Percentiles rank a stretch among this genome's conserved stretches.
phyloP scores from a whole-genome alignment of 2,329 filamentous ascomycete genomes.

The Gnomoniopsis sp. region DNA sequence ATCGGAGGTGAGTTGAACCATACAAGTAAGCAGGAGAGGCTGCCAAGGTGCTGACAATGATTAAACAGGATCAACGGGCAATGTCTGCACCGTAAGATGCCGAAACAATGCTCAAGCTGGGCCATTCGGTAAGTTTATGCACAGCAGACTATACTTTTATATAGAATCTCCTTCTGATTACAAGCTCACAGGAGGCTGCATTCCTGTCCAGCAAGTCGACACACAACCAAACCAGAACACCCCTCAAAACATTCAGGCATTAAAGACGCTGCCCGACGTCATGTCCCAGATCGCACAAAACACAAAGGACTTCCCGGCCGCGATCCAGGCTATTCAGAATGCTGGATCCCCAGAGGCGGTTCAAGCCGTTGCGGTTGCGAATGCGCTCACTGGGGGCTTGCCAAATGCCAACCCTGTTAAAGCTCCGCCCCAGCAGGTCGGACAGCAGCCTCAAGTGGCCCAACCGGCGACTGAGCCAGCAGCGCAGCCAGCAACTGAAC shows the following conservation, averaged over 20 bases:
- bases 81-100: conserved; percentile 53
- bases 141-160: neutral
- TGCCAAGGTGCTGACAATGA: neutral
- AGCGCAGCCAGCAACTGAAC: neutral
- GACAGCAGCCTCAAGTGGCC: neutral
- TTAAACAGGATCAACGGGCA: conserved; percentile 45
- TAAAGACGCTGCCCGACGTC: conserved; percentile 41
- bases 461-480: neutral
- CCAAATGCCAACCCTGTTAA: neutral
- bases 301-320: conserved; percentile 44
- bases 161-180: neutral
- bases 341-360: conserved; percentile 32
- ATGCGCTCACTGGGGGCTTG: neutral
- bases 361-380: conserved; percentile 22
- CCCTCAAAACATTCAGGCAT: conserved; percentile 42
- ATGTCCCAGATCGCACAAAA: conserved; percentile 47
- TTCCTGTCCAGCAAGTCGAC: conserved; percentile 54
- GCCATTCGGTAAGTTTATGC: conserved; percentile 37
- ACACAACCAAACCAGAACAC: conserved; percentile 37
- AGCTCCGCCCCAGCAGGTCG: conserved; percentile 6
- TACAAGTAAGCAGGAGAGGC: neutral
- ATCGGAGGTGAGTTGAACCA: conserved; percentile 40
- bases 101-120: conserved; percentile 50
- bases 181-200: conserved; percentile 44
- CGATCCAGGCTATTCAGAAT: conserved; percentile 39